Conservation (phyloP, 306 rosid species). For the Ziziphus jujuba region DNA sequence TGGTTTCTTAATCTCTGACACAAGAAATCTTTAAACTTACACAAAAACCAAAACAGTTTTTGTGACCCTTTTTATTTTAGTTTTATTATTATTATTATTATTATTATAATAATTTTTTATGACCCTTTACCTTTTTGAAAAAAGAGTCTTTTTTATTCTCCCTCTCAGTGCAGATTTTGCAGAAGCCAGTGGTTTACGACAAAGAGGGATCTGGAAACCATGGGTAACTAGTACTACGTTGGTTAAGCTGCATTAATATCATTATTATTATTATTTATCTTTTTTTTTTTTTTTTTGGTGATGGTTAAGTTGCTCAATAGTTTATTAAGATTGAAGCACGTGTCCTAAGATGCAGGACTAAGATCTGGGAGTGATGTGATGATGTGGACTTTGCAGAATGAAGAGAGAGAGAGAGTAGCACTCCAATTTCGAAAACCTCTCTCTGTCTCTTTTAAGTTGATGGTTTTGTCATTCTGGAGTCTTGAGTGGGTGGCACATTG, state of each 20-base stretch:
- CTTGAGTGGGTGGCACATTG: constrained; percentile 9
- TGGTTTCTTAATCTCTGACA: too few species aligned
- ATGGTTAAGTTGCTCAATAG: too few species aligned
- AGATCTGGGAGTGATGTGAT: background rate
- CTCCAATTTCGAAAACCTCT: too few species aligned
- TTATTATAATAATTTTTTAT: background rate
- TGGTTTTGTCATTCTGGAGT: constrained; percentile 8
- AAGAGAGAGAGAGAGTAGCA: too few species aligned
- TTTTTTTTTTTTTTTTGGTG: too few species aligned
- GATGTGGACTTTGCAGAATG: too few species aligned
- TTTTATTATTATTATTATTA: background rate
- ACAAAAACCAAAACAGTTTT: too few species aligned
- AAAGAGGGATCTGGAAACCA: constrained; percentile 40
- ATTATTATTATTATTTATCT: too few species aligned
- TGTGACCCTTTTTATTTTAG: too few species aligned
- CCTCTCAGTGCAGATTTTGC: background rate
- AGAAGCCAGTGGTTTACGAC: constrained; percentile 40
- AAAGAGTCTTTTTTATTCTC: background rate
- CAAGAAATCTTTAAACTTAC: too few species aligned
- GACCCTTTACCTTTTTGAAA: constrained; percentile 5
- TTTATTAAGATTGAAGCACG: constrained; percentile 15
- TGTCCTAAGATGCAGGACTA: constrained; percentile 14
- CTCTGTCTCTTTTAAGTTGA: background rate
- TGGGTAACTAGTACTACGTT: constrained; percentile 40
- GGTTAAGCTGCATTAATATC: constrained; percentile 2